Conservation (phyloP, 345 rosid species). For the Eutrema yunnanense region DNA sequence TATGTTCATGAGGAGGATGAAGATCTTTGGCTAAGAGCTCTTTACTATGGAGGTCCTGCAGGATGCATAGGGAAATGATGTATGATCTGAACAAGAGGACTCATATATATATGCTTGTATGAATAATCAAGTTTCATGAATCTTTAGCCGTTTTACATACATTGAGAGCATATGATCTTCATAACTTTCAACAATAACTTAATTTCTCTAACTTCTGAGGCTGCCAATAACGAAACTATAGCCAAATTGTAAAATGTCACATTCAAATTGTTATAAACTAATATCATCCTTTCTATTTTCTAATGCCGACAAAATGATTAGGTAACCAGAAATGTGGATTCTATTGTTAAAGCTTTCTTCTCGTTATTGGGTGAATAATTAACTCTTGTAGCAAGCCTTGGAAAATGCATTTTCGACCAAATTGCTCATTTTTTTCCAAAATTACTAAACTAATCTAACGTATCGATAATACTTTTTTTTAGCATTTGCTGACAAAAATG, state of each 20-base stretch:
- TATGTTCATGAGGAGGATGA: not conserved
- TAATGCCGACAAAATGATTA: constrained; percentile 1
- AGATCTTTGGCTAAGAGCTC: not conserved
- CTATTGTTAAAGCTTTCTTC: not conserved
- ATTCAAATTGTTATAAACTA: not conserved
- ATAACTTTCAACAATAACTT: not conserved
- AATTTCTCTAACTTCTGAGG: not conserved
- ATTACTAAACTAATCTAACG: no score
- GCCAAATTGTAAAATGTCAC: not conserved
- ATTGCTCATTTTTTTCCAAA: no score
- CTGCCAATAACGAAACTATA: not conserved
- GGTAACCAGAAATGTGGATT: not conserved
- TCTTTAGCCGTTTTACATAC: not conserved
- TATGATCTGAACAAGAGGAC: not conserved
- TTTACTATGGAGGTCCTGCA: constrained; percentile 15
- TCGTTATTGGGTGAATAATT: no score
- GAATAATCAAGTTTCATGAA: not conserved
- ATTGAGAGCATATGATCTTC: not conserved
- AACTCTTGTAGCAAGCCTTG: no score
- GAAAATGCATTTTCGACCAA: no score
- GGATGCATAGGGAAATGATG: constrained; percentile 6
- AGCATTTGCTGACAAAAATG: no score
- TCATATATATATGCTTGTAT: not conserved
- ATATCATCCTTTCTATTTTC: not conserved
- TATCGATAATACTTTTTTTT: no score